phyloP scores from a whole-genome alignment of 768 basidiomycete species.

The Suillus brevipes region DNA sequence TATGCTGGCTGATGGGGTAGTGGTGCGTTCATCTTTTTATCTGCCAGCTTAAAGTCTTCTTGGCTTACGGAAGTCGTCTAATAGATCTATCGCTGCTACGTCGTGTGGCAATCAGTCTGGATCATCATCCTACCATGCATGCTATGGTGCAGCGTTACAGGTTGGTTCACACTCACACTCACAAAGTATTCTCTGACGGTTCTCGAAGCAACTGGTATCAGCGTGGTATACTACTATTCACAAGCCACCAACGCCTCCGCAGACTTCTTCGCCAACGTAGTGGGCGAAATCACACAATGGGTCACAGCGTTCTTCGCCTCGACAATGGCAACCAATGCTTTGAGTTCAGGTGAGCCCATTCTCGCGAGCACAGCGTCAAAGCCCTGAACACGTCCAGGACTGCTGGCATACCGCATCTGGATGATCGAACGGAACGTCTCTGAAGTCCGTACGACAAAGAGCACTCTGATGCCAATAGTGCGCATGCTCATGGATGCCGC shows the following conservation, averaged over 20 bases:
- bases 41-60: neutral
- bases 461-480: neutral
- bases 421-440: neutral
- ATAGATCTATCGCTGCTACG: neutral
- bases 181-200: neutral
- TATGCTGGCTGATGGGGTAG: neutral
- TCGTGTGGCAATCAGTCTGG: neutral
- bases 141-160: neutral
- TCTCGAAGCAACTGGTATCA: neutral
- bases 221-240: neutral
- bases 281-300: neutral
- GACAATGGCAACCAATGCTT: neutral
- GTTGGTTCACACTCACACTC: neutral
- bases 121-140: neutral
- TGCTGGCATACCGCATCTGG: neutral
- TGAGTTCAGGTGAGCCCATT: neutral
- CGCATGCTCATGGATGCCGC: too few species aligned
- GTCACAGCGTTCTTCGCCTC: neutral
- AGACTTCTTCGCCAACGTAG: neutral
- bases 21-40: neutral
- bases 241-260: neutral
- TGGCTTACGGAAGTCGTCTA: neutral
- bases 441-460: neutral
- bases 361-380: neutral
- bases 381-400: neutral